These are phyloP conservation scores for Phytophthora europaea DNA, from an alignment of 352 stramenopile genomes.

Conservation along the genomic window DNA sequence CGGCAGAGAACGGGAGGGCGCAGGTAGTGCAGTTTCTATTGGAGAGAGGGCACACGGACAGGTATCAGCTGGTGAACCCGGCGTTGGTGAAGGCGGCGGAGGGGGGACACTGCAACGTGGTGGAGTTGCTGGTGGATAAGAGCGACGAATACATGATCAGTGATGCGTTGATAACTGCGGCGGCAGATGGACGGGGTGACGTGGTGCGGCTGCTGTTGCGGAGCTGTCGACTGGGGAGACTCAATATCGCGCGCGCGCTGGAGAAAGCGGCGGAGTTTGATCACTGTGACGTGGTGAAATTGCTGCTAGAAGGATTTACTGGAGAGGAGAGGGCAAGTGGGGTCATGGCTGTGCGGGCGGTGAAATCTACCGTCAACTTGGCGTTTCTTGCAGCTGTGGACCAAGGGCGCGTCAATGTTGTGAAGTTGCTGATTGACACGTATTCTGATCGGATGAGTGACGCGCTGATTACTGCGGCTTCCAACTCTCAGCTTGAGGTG, in stretches of 20 bases:
- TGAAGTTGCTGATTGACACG: background rate
- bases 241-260: background rate
- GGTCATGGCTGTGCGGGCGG: background rate
- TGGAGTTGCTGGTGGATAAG: constrained; percentile 5
- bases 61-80: constrained; percentile 3
- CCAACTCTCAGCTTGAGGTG: background rate
- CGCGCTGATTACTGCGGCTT: background rate
- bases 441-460: constrained; percentile 8
- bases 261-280: constrained; percentile 13
- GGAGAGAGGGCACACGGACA: constrained; percentile 1
- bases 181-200: background rate
- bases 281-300: background rate
- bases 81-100: constrained; percentile 7
- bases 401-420: background rate
- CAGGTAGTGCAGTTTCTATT: constrained; percentile 21
- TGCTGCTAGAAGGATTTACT: constrained; percentile 8
- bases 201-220: constrained; percentile 12
- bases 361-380: background rate
- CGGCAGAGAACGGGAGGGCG: constrained; percentile 2
- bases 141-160: constrained; percentile 14
- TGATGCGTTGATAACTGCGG: constrained; percentile 7
- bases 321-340: background rate
- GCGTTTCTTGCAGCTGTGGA: constrained; percentile 9
- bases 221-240: background rate
- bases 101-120: constrained; percentile 17